Evolutionary conservation across 2,329 filamentous ascomycete genomes (phyloP), one percentile per base, ranked within the genome.

Genomic region (Fusarium nodosum): DNA sequence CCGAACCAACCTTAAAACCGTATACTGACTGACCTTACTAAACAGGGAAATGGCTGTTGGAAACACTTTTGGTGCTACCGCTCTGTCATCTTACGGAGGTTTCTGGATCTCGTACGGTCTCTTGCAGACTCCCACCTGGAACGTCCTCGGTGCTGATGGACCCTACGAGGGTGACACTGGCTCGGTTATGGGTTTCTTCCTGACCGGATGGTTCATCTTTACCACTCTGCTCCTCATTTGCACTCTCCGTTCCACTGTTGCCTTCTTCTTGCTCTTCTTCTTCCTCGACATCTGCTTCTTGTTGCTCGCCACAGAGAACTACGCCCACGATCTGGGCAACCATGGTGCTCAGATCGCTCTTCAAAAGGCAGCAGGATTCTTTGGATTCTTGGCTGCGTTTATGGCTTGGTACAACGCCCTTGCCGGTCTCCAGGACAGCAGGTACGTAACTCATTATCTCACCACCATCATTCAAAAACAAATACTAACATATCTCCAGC

Each of bases 341-440:
- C 56, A 77, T 20, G 69, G 72, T 1, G 80, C 86, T 18, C 79
- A 85, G 69, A 59, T 79, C 7, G 80, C 78, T 18, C 81, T 93
- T 45, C 88, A 88, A 74, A 91, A 90, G 79, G 88, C 91, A 6
- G 93, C 91, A 68, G 93, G 93, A 55, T 85, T 89, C 65, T 95
- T 96, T 76, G 93, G 93, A n/a, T 85, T 96, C 66, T 74, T 96
- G 9, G 89, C 93, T 2, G 91, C 93, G 0, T 96, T 97, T 77
- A 77, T 93, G 58, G 93, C 93, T 6, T 97, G 93, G 93, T 97
- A 95, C 81, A 94, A 93, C 75, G 93, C 93, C 38, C 84, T 95
- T 64, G 92, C 92, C 54, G 93, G 93, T 87, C 88, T 96, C 60
- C 90, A 91, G 66, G 93, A 96, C 74, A 85, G 82, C 77, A 88